phyloP scores from a whole-genome alignment of 2,329 filamentous ascomycete genomes.

The Monosporascus sp. region DNA sequence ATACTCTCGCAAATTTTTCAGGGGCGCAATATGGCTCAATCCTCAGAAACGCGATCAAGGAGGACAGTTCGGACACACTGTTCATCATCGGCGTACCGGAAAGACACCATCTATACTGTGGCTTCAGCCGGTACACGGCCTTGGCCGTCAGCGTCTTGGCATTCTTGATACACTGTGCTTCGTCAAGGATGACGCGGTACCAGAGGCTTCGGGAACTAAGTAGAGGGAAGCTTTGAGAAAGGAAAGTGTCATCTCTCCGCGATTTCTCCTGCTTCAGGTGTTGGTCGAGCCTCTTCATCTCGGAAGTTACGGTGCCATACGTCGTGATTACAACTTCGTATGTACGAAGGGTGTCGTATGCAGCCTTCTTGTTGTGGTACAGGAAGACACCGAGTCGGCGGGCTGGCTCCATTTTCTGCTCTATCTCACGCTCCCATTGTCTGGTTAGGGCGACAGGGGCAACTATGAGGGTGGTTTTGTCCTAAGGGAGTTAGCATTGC shows the following conservation, averaged over 20 bases:
- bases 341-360: slow-evolving; percentile 54
- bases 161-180: slow-evolving; percentile 80
- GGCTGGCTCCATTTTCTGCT: slow-evolving; percentile 56
- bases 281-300: slow-evolving; percentile 57
- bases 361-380: slow-evolving; percentile 61
- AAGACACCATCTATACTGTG: slow-evolving; percentile 65
- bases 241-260: slow-evolving; percentile 32
- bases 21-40: slow-evolving; percentile 70
- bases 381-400: slow-evolving; percentile 61
- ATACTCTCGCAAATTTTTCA: slow-evolving; percentile 54
- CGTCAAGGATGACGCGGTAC: slow-evolving; percentile 70
- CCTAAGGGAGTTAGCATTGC: slow-evolving; percentile 3
- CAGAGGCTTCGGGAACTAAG: slow-evolving; percentile 57
- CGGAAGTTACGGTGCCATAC: slow-evolving; percentile 64
- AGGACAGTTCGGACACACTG: slow-evolving; percentile 69
- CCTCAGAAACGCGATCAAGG: slow-evolving; percentile 69
- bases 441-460: slow-evolving; percentile 74
- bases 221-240: slow-evolving; percentile 45
- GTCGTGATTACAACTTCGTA: slow-evolving; percentile 75
- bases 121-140: slow-evolving; percentile 53
- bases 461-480: slow-evolving; percentile 75
- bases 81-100: slow-evolving; percentile 91
- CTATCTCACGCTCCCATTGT: slow-evolving; percentile 81
- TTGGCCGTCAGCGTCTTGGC: slow-evolving; percentile 55
- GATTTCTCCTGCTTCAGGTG: slow-evolving; percentile 43